phyloP scores from a whole-genome alignment of 345 rosid species.

The Clausena lansium region DNA sequence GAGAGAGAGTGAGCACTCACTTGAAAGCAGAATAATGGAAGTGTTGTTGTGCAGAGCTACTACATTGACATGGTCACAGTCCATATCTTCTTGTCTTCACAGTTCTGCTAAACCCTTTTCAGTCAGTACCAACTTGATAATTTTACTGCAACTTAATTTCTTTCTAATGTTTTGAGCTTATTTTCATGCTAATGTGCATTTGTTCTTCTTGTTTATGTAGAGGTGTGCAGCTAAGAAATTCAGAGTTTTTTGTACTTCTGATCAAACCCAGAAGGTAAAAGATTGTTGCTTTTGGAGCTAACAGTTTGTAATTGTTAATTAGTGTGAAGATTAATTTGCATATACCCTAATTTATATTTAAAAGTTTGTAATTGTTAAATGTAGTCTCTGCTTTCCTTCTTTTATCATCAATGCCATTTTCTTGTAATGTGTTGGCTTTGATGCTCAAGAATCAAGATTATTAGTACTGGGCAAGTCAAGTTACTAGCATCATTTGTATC shows the following conservation, averaged over 20 bases:
- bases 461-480: too few relatives aligned
- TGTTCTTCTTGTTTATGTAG: conserved; percentile 29
- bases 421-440: neutral
- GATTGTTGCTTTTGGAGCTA: neutral
- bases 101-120: conserved; percentile 37
- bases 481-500: too few relatives aligned
- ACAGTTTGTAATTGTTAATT: neutral
- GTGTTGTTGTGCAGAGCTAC: conserved; percentile 32
- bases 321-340: neutral
- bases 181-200: neutral
- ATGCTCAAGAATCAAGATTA: too few relatives aligned
- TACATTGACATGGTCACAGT: conserved; percentile 57
- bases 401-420: neutral
- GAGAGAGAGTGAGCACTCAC: neutral
- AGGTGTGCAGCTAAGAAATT: conserved; percentile 32
- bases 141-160: neutral
- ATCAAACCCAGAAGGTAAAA: conserved; percentile 50
- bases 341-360: too few relatives aligned
- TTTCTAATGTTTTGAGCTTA: too few relatives aligned
- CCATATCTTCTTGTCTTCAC: conserved; percentile 42
- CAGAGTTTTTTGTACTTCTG: conserved; percentile 43
- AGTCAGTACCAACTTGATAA: conserved; percentile 22
- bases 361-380: too few relatives aligned
- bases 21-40: conserved; percentile 32
- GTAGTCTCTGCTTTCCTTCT: neutral